Conservation (phyloP, 2,329 filamentous ascomycete species). For the Leptographium radiaticola region DNA sequence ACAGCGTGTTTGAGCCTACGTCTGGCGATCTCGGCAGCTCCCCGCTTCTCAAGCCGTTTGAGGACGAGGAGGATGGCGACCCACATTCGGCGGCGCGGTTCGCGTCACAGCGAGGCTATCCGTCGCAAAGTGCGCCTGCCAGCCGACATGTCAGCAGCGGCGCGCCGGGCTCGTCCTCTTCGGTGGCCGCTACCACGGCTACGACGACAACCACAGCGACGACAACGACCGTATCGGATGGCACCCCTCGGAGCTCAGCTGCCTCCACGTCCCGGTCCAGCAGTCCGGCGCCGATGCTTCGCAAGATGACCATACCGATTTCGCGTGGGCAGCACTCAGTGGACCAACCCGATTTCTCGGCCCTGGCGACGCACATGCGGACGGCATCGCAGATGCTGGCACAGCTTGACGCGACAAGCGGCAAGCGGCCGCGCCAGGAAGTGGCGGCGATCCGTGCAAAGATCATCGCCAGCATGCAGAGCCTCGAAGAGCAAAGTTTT, state of each 20-base stretch:
- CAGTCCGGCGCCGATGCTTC: slow-evolving; percentile 41
- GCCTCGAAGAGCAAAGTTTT: slow-evolving; percentile 73
- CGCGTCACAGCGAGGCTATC: slow-evolving; percentile 4
- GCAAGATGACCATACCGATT: slow-evolving; percentile 47
- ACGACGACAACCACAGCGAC: slow-evolving; percentile 43
- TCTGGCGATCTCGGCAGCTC: slow-evolving; percentile 68
- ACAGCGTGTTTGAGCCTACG: slow-evolving; percentile 75
- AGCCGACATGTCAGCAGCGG: slow-evolving; percentile 5
- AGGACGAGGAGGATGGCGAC: slow-evolving; percentile 20
- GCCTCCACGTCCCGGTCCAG: slow-evolving; percentile 53
- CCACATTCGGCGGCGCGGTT: neutral
- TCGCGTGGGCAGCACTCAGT: slow-evolving; percentile 31
- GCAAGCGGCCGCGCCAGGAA: slow-evolving; percentile 66
- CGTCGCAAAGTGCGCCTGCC: slow-evolving; percentile 2
- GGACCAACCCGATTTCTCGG: slow-evolving; percentile 70
- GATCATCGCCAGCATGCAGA: slow-evolving; percentile 86
- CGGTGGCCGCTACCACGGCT: slow-evolving; percentile 47
- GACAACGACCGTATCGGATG: slow-evolving; percentile 45
- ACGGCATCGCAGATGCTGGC: slow-evolving; percentile 80
- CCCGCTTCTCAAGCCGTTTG: slow-evolving; percentile 48
- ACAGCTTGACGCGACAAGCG: slow-evolving; percentile 66
- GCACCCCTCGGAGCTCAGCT: slow-evolving; percentile 56
- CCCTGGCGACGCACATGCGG: slow-evolving; percentile 75
- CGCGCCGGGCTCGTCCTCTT: slow-evolving; percentile 26
- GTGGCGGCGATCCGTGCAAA: slow-evolving; percentile 74